phyloP scores from a whole-genome alignment of 805 yeast species.

The Teunomyces panamensis region DNA sequence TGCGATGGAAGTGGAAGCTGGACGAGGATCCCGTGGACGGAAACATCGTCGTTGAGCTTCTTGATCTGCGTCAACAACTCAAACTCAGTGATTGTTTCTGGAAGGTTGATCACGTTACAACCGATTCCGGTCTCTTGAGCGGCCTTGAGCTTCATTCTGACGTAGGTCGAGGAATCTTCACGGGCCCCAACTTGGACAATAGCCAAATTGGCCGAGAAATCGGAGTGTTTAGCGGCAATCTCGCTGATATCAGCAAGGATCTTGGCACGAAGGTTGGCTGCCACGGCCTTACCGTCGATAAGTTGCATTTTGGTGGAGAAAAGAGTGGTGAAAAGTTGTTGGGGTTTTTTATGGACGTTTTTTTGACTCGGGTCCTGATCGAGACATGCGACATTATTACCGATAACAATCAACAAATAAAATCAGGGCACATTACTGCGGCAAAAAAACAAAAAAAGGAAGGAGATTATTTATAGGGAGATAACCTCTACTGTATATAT shows the following conservation, averaged over 20 bases:
- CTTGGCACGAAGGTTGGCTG: constrained; percentile 34
- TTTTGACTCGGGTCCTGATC: constrained; percentile 1
- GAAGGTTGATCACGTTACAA: constrained; percentile 59
- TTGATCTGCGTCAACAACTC: constrained; percentile 54
- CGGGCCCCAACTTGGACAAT: constrained; percentile 77
- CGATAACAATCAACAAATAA: too few relatives aligned
- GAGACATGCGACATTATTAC: neutral
- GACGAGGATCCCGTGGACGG: constrained; percentile 70
- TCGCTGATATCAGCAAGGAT: constrained; percentile 40
- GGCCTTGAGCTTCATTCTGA: constrained; percentile 75
- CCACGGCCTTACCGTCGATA: constrained; percentile 46
- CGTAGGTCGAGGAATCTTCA: constrained; percentile 80
- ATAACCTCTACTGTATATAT: neutral
- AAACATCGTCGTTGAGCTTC: constrained; percentile 53
- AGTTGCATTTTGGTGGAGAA: constrained; percentile 21
- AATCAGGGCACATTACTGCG: neutral
- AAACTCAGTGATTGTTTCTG: constrained; percentile 54
- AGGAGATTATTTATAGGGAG: neutral
- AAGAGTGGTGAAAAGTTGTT: neutral
- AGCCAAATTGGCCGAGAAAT: constrained; percentile 61
- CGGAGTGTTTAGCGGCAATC: constrained; percentile 44
- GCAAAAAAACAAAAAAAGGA: neutral
- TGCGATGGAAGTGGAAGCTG: constrained; percentile 77
- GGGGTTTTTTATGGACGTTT: neutral
- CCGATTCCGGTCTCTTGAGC: constrained; percentile 66